Base-by-base conservation (phyloP, 2,329 filamentous ascomycete genomes). In the Cryphonectria parasitica region DNA sequence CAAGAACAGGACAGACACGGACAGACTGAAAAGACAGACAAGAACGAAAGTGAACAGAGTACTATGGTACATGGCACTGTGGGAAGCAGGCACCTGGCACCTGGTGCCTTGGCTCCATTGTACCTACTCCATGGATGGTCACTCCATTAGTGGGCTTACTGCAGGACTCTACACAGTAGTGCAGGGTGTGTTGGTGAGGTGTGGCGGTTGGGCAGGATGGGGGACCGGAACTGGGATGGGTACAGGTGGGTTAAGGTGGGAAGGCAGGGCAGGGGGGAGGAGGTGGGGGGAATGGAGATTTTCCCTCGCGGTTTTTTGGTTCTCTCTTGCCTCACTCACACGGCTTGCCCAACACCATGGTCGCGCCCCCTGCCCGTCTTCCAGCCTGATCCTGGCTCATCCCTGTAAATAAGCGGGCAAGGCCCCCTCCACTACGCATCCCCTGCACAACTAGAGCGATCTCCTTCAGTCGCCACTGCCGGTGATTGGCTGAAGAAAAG, bases 191-290 rank as follows among this genome's bases (percentile, higher is more conserved):
- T n/a, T 43, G 36, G 36, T 11, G 10, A 34, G 54, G 54, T 56
- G 36, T 64, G n/a, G n/a, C 62, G 39, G 64, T 69, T 62, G 69
- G 69, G 69, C 54, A 69, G 66, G 54, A 63, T n/a, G 56, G 60
- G 52, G 61, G 61, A 64, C 61, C 39, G 61, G 61, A 45, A 64
- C 61, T 41, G 61, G 61, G 61, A 64, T 31, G 61, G 36, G 61
- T 63, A 36, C 61, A 49, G 6, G 7, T 39, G 45, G 43, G 19
- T 45, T 22, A 2, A 49, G 45, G 45, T n/a, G 45, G 22, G 45
- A 39, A 39, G 36, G 58, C 58, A 61, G 58, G 58, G 2, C 17
- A 19, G 22, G 13, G 41, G 6, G 28, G n/a, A n/a, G 17, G 8
- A 34, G 61, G 39, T 10, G n/a, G 41, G 54, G 66, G 62, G 54